A percentile compares a stretch with the other conserved stretches of the same genome.
Conservation (phyloP, 208 protist species). For the Trypanosoma conorhini region DNA sequence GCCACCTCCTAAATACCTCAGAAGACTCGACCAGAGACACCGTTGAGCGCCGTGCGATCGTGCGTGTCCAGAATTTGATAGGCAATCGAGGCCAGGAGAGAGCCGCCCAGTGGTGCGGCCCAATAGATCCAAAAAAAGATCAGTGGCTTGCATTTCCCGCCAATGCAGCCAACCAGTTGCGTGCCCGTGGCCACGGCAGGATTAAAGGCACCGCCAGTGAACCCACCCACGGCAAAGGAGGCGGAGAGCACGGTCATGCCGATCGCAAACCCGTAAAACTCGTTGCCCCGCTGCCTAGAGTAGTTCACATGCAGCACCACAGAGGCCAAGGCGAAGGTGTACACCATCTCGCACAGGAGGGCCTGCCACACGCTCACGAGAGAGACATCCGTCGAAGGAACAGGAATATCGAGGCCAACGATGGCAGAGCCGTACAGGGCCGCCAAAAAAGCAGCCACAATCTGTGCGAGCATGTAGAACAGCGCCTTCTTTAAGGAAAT, state of each 20-base stretch:
- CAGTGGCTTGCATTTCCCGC: constrained; percentile 66
- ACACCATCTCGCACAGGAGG: constrained; percentile 76
- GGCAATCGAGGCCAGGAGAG: constrained; percentile 73
- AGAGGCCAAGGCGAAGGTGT: constrained; percentile 78
- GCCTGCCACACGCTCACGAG: constrained; percentile 64
- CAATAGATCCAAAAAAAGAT: constrained; percentile 86
- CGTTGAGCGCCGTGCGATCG: constrained; percentile 30
- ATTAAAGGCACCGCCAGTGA: constrained; percentile 78
- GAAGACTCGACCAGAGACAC: constrained; percentile 29
- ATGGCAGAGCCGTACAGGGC: constrained; percentile 77
- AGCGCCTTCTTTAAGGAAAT: constrained; percentile 63
- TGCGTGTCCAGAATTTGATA: constrained; percentile 85
- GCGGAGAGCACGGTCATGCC: constrained; percentile 69
- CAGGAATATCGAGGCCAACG: constrained; percentile 70
- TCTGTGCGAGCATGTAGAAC: constrained; percentile 75
- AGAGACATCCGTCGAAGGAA: constrained; percentile 37
- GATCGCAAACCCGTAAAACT: constrained; percentile 84
- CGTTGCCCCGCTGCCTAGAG: constrained; percentile 82
- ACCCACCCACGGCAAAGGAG: constrained; percentile 67
- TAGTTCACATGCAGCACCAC: constrained; percentile 84
- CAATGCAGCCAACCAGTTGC: constrained; percentile 69
- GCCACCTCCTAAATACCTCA: constrained; percentile 11
- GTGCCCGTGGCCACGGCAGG: constrained; percentile 77
- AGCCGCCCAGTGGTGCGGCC: constrained; percentile 80
- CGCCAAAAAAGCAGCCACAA: constrained; percentile 71